Evolutionary conservation across 805 yeast species (phyloP).

Genomic region (Candida boleticola): DNA sequence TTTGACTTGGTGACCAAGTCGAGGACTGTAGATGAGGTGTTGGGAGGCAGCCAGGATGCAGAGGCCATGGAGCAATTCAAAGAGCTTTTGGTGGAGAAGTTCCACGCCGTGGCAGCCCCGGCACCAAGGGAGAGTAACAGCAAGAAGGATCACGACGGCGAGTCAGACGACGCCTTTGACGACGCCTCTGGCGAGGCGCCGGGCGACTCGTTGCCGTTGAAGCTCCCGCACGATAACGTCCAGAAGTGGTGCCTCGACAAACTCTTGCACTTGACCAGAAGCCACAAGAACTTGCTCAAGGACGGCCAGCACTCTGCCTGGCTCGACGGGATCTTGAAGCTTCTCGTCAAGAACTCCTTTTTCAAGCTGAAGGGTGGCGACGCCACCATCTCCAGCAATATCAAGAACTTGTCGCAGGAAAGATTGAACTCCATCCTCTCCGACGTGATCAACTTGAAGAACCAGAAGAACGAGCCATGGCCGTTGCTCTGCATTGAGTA

Average conservation of each 20-base stretch:
- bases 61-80: conserved; percentile 18
- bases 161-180: conserved; percentile 5
- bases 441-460: conserved; percentile 46
- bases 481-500: conserved; percentile 50
- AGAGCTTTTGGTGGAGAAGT: conserved; percentile 22
- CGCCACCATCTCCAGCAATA: conserved; percentile 25
- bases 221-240: conserved; percentile 32
- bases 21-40: conserved; percentile 51
- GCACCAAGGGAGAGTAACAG: conserved; percentile 16
- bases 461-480: conserved; percentile 56
- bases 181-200: not conserved
- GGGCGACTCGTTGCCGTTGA: conserved; percentile 5
- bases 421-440: conserved; percentile 68
- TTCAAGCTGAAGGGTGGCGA: conserved; percentile 22
- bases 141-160: conserved; percentile 19
- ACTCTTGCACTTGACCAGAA: conserved; percentile 50
- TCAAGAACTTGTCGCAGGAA: conserved; percentile 50
- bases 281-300: conserved; percentile 34
- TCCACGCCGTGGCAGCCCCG: conserved; percentile 11
- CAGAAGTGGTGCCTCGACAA: conserved; percentile 62
- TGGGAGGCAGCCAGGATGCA: conserved; percentile 10
- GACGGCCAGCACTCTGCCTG: conserved; percentile 12
- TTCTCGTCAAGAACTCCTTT: conserved; percentile 41
- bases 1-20: conserved; percentile 79
- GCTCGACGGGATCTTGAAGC: conserved; percentile 36